phyloP scores from a whole-genome alignment of 768 basidiomycete genomes.

The Suillus discolor region DNA sequence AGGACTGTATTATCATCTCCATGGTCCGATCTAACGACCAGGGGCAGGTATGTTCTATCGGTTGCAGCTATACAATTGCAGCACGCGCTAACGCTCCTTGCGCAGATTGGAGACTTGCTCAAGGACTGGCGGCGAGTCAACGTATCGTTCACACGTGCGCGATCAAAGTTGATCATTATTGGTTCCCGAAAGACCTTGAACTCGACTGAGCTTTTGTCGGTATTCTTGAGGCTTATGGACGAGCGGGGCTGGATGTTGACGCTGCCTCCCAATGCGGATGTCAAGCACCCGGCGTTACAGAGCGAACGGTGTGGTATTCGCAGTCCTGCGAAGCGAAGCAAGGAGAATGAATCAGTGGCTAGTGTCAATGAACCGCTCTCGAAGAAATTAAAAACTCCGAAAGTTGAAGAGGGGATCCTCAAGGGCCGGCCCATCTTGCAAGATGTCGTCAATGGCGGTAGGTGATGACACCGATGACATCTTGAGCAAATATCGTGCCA shows the following conservation, averaged over 20 bases:
- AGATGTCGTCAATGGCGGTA: conserved; percentile 55
- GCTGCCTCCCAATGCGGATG: conserved; percentile 58
- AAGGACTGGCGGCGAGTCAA: conserved; percentile 98
- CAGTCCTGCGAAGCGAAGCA: conserved; percentile 13
- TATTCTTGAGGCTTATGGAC: conserved; percentile 82
- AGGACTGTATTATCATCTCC: conserved; percentile 92
- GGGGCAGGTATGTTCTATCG: conserved; percentile 58
- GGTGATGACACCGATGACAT: conserved; percentile 17
- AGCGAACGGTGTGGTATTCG: conserved; percentile 23
- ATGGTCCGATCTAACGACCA: conserved; percentile 87
- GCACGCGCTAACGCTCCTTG: neutral
- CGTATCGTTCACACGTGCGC: conserved; percentile 93
- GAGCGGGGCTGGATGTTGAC: conserved; percentile 67
- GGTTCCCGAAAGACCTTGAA: conserved; percentile 83
- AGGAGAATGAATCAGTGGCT: conserved; percentile 9
- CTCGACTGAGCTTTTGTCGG: conserved; percentile 57
- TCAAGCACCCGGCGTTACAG: conserved; percentile 44
- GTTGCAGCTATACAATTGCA: too few relatives aligned
- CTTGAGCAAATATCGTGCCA: conserved; percentile 44
- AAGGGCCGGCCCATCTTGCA: conserved; percentile 60
- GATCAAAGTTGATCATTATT: conserved; percentile 87
- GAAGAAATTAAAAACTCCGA: conserved; percentile 40
- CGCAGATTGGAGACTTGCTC: conserved; percentile 86
- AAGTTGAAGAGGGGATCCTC: conserved; percentile 45
- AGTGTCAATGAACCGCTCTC: conserved; percentile 21